Evolutionary conservation across 345 rosid species (phyloP).

Genomic region (Dipteronia sinensis): DNA sequence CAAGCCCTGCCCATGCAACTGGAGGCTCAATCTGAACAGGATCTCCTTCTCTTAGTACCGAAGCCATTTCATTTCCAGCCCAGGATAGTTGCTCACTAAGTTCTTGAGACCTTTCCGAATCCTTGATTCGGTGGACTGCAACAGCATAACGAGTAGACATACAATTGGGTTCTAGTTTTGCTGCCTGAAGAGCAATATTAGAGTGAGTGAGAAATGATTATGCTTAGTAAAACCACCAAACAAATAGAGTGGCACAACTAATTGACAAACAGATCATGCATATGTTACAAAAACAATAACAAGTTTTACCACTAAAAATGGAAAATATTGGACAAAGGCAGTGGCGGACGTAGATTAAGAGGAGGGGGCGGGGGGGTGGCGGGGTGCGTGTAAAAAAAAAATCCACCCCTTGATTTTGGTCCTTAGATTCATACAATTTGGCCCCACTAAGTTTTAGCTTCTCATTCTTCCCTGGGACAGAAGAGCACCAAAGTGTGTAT

Average conservation of each 20-base stretch:
- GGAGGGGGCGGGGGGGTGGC: no score
- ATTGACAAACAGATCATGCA: slow-evolving; percentile 3
- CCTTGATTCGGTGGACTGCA: slow-evolving; percentile 86
- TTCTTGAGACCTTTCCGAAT: slow-evolving; percentile 95
- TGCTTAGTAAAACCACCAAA: neutral
- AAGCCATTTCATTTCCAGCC: slow-evolving; percentile 99
- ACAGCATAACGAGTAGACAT: slow-evolving; percentile 93
- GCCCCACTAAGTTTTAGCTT: neutral
- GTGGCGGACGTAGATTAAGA: no score
- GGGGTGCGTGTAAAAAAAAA: no score
- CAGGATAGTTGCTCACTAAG: slow-evolving; percentile 80
- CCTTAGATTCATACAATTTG: neutral
- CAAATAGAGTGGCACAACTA: neutral
- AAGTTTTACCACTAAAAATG: neutral
- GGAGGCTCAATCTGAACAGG: slow-evolving; percentile 72
- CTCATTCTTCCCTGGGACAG: neutral
- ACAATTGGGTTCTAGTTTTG: slow-evolving; percentile 89
- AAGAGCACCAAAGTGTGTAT: neutral
- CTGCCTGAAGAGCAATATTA: slow-evolving; percentile 59
- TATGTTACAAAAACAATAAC: slow-evolving; percentile 9
- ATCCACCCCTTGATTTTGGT: neutral
- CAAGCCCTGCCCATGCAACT: slow-evolving; percentile 94
- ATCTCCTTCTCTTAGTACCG: slow-evolving; percentile 91
- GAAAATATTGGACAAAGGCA: neutral
- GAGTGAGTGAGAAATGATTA: slow-evolving; percentile 5